Evolutionary conservation across 2,329 filamentous ascomycete species (phyloP).

Genomic region (Cladorrhinum sp.): DNA sequence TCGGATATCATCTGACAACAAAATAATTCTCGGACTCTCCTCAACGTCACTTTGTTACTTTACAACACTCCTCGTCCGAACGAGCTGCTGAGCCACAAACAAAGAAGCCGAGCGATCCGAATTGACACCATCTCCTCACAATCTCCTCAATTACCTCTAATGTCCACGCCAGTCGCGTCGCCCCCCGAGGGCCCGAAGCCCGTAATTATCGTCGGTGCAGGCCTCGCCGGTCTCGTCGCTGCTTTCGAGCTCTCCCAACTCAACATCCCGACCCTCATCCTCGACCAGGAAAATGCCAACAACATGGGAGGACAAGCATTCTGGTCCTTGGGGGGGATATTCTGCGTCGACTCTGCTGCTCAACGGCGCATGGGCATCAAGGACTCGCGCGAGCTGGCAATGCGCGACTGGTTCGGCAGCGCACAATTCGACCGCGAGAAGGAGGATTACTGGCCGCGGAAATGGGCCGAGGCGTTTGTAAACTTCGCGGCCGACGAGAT

Average conservation of each 20-base stretch:
- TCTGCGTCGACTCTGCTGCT: conserved; percentile 55
- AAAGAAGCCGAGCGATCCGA: conserved; percentile 7
- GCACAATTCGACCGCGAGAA: conserved; percentile 56
- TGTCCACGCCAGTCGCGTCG: conserved; percentile 4
- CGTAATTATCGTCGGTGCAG: conserved; percentile 56
- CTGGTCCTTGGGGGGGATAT: conserved; percentile 62
- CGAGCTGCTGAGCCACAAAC: background rate
- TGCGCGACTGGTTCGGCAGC: conserved; percentile 58
- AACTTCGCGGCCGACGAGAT: conserved; percentile 59
- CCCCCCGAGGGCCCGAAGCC: conserved; percentile 29
- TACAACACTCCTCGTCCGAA: background rate
- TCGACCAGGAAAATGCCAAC: conserved; percentile 57
- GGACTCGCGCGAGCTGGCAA: conserved; percentile 54
- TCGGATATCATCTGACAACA: background rate
- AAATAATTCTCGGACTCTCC: background rate
- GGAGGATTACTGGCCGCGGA: conserved; percentile 56
- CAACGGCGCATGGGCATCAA: conserved; percentile 58
- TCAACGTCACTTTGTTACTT: background rate
- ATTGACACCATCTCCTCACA: background rate
- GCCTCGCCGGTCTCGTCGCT: conserved; percentile 58
- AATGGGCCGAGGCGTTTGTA: conserved; percentile 63
- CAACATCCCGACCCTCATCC: conserved; percentile 47
- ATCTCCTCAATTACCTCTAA: background rate
- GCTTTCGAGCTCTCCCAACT: conserved; percentile 54
- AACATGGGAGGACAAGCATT: conserved; percentile 62